Percentiles rank a stretch among this genome's conserved stretches.
Evolutionary conservation across 2,329 filamentous ascomycete species (phyloP).

Genomic region (Claviceps digitariae): DNA sequence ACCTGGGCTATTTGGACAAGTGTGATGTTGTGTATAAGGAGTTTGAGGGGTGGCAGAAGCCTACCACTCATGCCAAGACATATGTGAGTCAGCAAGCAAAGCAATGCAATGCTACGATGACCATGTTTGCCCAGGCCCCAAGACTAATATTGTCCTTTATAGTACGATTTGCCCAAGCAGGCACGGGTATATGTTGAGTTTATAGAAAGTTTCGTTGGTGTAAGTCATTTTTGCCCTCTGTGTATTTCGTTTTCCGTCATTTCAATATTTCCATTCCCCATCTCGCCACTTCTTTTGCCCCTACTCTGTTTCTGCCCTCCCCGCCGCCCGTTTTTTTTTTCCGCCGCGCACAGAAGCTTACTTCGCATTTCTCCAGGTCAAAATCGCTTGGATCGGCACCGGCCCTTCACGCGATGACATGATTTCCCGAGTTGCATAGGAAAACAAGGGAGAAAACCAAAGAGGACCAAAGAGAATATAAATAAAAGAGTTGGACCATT

Average conservation of each 20-base stretch:
- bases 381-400: conserved; percentile 45
- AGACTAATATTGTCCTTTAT: not conserved
- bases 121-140: not conserved
- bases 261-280: too few relatives aligned
- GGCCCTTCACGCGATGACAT: conserved; percentile 52
- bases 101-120: not conserved
- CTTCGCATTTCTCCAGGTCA: conserved; percentile 13
- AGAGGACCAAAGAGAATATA: too few relatives aligned
- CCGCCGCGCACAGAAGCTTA: conserved; percentile 19
- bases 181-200: conserved; percentile 53
- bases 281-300: too few relatives aligned
- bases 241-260: too few relatives aligned
- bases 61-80: conserved; percentile 44
- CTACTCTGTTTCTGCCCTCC: too few relatives aligned
- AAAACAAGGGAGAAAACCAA: too few relatives aligned
- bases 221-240: not conserved
- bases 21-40: conserved; percentile 55
- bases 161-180: conserved; percentile 46
- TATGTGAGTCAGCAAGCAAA: conserved; percentile 20
- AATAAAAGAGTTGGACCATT: not conserved
- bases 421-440: conserved; percentile 26
- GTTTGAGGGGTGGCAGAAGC: conserved; percentile 54
- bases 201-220: conserved; percentile 23
- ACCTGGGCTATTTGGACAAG: conserved; percentile 41
- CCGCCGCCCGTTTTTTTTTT: not conserved